A percentile compares a stretch with the other conserved stretches of the same genome.
phyloP scores from a whole-genome alignment of 2,329 filamentous ascomycete genomes.

The Simplicillium sp. region DNA sequence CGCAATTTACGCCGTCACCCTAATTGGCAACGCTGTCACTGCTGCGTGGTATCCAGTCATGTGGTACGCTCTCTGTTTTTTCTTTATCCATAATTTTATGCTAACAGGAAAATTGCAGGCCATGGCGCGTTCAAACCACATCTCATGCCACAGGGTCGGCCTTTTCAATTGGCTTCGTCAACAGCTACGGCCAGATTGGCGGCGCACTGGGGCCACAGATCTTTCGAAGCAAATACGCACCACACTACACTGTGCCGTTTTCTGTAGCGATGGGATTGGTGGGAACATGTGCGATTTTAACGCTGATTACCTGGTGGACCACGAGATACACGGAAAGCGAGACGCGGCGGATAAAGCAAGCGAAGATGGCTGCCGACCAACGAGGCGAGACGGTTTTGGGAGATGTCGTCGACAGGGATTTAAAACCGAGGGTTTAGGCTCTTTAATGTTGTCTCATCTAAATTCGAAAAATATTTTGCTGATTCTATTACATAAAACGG shows the following conservation, averaged over 20 bases:
- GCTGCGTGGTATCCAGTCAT: slow-evolving; percentile 37
- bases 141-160: slow-evolving; percentile 35
- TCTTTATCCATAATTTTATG: too few relatives aligned
- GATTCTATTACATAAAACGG: too few relatives aligned
- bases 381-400: too few relatives aligned
- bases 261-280: slow-evolving; percentile 33
- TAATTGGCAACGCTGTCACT: slow-evolving; percentile 32
- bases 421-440: too few relatives aligned
- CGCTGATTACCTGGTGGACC: slow-evolving; percentile 32
- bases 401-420: too few relatives aligned
- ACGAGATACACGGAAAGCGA: slow-evolving; percentile 32
- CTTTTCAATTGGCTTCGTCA: slow-evolving; percentile 40
- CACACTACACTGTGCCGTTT: slow-evolving; percentile 33
- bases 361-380: too few relatives aligned
- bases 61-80: slow-evolving; percentile 17
- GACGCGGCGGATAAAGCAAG: slow-evolving; percentile 18
- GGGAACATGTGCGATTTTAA: slow-evolving; percentile 29
- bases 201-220: slow-evolving; percentile 37
- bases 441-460: too few relatives aligned
- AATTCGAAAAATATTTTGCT: too few relatives aligned
- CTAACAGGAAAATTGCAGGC: slow-evolving; percentile 8
- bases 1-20: slow-evolving; percentile 35
- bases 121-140: slow-evolving; percentile 39
- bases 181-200: slow-evolving; percentile 39
- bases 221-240: slow-evolving; percentile 32